Evolutionary conservation across 192 early-diverging fungal genomes (phyloP).

Genomic region (Backusella tarrabulga): DNA sequence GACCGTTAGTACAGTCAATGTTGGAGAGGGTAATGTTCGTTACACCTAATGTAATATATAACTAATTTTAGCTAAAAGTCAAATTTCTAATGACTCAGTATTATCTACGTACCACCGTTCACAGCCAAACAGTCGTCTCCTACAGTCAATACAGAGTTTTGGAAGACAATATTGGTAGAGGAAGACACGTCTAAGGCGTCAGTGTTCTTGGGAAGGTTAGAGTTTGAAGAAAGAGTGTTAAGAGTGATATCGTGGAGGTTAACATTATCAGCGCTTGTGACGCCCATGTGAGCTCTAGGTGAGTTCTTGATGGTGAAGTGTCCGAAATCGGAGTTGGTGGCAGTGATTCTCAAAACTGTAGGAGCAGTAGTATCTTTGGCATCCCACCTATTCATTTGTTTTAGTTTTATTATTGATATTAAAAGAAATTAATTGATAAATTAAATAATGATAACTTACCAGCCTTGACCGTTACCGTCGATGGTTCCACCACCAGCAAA

Average conservation of each 20-base stretch:
- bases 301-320: constrained; percentile 20
- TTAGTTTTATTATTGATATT: background rate
- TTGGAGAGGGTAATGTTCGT: constrained; percentile 44
- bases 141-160: constrained; percentile 35
- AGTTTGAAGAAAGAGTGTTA: constrained; percentile 19
- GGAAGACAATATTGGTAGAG: constrained; percentile 36
- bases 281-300: constrained; percentile 22
- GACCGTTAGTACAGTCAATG: constrained; percentile 33
- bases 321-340: constrained; percentile 21
- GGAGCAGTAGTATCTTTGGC: constrained; percentile 19
- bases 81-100: background rate
- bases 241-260: constrained; percentile 5
- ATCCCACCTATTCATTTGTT: constrained; percentile 2
- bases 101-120: constrained; percentile 34
- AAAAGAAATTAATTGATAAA: background rate
- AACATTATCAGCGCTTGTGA: constrained; percentile 7
- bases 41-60: background rate
- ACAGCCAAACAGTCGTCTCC: constrained; percentile 54
- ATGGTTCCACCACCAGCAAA: constrained; percentile 19
- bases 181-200: constrained; percentile 40
- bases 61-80: background rate
- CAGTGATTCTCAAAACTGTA: constrained; percentile 2
- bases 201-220: constrained; percentile 41
- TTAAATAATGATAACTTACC: background rate
- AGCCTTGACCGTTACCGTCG: constrained; percentile 22